Evolutionary conservation across 2,329 filamentous ascomycete genomes (phyloP).

Genomic region (Pezizomycotina sp.): DNA sequence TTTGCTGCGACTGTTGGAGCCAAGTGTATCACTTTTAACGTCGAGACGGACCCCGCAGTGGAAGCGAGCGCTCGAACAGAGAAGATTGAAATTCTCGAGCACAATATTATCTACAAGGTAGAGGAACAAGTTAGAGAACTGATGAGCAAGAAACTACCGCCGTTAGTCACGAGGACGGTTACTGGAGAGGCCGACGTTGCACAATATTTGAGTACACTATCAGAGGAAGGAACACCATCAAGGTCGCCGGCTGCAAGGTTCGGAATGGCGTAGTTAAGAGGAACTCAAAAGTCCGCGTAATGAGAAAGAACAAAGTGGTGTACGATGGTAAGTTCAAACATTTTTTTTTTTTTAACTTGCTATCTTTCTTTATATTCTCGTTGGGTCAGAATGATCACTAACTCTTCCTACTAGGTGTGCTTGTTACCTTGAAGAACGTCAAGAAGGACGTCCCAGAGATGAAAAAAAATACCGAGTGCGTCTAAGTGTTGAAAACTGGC

Average conservation of each 20-base stretch:
- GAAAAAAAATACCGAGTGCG: conserved; percentile 85
- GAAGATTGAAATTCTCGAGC: conserved; percentile 63
- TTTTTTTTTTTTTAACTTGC: conserved; percentile 7
- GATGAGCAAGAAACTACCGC: conserved; percentile 53
- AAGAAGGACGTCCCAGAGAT: conserved; percentile 86
- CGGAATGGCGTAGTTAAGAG: conserved; percentile 59
- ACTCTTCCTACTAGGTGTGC: conserved; percentile 40
- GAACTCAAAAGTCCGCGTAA: conserved; percentile 50
- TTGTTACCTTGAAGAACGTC: conserved; percentile 70
- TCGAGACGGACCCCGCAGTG: conserved; percentile 49
- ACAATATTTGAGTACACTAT: conserved; percentile 72
- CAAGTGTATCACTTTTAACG: conserved; percentile 75
- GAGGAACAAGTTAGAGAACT: conserved; percentile 53
- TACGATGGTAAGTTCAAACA: conserved; percentile 57
- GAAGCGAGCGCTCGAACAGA: conserved; percentile 50
- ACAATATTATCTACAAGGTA: conserved; percentile 72
- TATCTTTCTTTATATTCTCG: conserved; percentile 5
- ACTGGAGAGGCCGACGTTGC: conserved; percentile 75
- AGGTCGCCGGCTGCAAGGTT: conserved; percentile 76
- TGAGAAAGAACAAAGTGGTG: conserved; percentile 46
- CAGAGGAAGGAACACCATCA: conserved; percentile 50
- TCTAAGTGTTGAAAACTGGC: conserved; percentile 65
- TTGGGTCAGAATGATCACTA: conserved; percentile 16
- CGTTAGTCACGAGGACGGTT: conserved; percentile 50
- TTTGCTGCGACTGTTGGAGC: conserved; percentile 57